phyloP scores from a whole-genome alignment of 73 alveolate genomes.

The Tetrahymena elliotti region DNA sequence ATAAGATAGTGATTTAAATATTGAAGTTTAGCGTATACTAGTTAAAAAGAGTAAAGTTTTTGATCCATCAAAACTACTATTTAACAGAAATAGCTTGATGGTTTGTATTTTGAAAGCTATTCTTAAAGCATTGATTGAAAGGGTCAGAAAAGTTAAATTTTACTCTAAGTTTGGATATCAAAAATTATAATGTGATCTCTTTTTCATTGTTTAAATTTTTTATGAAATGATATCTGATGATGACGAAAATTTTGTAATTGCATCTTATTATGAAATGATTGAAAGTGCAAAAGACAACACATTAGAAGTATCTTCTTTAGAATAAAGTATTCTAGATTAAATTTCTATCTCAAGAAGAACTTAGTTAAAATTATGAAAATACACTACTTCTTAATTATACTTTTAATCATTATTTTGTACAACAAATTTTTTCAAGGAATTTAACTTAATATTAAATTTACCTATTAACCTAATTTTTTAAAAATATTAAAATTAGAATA shows the following conservation, averaged over 20 bases:
- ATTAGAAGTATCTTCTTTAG: neutral
- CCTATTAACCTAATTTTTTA: too few species aligned
- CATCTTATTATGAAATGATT: slow-evolving; percentile 11
- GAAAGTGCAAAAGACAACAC: slow-evolving; percentile 13
- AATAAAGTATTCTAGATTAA: neutral
- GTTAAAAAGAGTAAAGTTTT: slow-evolving; percentile 11
- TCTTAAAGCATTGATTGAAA: slow-evolving; percentile 11
- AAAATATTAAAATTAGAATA: too few species aligned
- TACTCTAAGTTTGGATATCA: neutral
- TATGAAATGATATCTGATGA: slow-evolving; percentile 28
- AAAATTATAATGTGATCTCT: slow-evolving; percentile 16
- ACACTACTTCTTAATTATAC: neutral
- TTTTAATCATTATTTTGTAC: too few species aligned
- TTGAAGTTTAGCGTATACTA: slow-evolving; percentile 8
- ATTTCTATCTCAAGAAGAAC: neutral
- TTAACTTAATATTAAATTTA: too few species aligned
- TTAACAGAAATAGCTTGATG: slow-evolving; percentile 13
- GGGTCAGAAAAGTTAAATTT: neutral
- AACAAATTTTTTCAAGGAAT: too few species aligned
- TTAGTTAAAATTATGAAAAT: neutral
- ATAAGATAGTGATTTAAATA: neutral
- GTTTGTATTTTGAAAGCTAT: slow-evolving; percentile 2
- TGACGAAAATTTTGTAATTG: slow-evolving; percentile 23
- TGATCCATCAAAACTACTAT: neutral
- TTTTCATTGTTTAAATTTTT: slow-evolving; percentile 5